A percentile compares a stretch with the other conserved stretches of the same genome.
Conservation (phyloP, 1,284 basidiomycete species). For the Microbotryum saponariae region DNA sequence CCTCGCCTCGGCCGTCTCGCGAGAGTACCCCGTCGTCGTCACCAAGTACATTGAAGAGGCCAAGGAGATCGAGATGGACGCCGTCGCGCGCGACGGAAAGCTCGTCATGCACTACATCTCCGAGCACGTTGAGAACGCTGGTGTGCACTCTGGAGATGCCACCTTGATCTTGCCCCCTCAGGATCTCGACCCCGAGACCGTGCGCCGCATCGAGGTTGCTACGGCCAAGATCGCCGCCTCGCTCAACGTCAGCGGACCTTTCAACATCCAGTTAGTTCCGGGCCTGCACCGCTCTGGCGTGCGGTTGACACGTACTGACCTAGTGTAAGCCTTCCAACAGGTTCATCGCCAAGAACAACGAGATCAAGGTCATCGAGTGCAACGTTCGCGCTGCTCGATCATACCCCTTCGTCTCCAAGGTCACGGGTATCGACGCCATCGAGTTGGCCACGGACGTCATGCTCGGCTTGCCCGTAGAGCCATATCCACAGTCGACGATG, state of each 20-base stretch:
- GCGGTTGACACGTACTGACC: background rate
- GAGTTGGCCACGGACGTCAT: constrained; percentile 98
- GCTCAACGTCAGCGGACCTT: constrained; percentile 94
- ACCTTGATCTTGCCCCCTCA: constrained; percentile 96
- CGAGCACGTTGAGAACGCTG: constrained; percentile 98
- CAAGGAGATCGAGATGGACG: constrained; percentile 97
- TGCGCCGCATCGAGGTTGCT: constrained; percentile 82
- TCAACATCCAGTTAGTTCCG: constrained; percentile 76
- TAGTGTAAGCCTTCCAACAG: constrained; percentile 46
- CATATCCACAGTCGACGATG: constrained; percentile 71
- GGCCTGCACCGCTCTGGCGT: background rate
- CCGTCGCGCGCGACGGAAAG: constrained; percentile 87
- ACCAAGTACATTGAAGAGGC: constrained; percentile 98
- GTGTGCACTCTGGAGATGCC: constrained; percentile 97
- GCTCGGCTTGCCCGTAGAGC: constrained; percentile 77
- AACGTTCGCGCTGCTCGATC: constrained; percentile 95
- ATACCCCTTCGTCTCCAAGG: constrained; percentile 99
- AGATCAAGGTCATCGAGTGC: constrained; percentile 98
- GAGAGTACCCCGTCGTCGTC: constrained; percentile 93
- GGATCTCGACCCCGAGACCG: constrained; percentile 66
- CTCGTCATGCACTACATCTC: constrained; percentile 95
- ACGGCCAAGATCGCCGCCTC: constrained; percentile 90
- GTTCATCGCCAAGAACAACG: constrained; percentile 85
- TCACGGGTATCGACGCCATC: constrained; percentile 93
- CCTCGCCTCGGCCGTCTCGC: constrained; percentile 89